Conservation (phyloP, 495 filamentous ascomycete species). For the Penicillium antarcticum region DNA sequence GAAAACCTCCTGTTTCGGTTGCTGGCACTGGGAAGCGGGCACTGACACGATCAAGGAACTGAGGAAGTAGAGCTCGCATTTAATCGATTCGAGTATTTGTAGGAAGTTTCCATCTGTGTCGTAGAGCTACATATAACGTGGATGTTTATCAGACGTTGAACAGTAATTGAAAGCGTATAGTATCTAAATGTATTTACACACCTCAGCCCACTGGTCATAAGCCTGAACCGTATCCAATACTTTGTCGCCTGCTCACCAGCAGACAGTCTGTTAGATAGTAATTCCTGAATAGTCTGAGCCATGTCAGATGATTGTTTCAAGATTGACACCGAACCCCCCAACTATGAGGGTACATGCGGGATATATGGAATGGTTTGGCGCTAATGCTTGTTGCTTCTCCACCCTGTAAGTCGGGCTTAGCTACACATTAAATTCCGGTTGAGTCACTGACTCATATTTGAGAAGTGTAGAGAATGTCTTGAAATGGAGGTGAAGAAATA, state of each 20-base stretch:
- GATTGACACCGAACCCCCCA: no score
- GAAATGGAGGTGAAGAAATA: no score
- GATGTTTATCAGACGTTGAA: background rate
- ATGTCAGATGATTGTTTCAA: conserved; percentile 3
- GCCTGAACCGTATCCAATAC: conserved; percentile 41
- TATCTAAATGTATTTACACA: conserved; percentile 6
- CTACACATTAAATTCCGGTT: background rate
- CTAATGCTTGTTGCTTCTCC: background rate
- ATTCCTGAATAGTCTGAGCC: conserved; percentile 28
- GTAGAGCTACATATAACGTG: conserved; percentile 44
- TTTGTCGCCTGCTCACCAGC: conserved; percentile 10
- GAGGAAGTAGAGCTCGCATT: conserved; percentile 52
- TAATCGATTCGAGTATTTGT: conserved; percentile 63
- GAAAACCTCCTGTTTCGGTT: conserved; percentile 29
- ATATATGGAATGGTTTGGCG: background rate
- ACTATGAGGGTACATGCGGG: background rate
- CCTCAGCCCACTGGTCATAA: conserved; percentile 43
- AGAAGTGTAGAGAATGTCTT: background rate
- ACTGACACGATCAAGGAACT: conserved; percentile 40
- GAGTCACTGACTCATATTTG: conserved; percentile 2
- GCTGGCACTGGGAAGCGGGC: conserved; percentile 7
- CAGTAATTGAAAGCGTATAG: background rate
- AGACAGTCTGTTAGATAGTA: conserved; percentile 8
- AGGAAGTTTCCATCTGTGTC: conserved; percentile 74
- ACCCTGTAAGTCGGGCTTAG: background rate